Conservation (phyloP, 306 rosid species). For the Castanospermum australe region DNA sequence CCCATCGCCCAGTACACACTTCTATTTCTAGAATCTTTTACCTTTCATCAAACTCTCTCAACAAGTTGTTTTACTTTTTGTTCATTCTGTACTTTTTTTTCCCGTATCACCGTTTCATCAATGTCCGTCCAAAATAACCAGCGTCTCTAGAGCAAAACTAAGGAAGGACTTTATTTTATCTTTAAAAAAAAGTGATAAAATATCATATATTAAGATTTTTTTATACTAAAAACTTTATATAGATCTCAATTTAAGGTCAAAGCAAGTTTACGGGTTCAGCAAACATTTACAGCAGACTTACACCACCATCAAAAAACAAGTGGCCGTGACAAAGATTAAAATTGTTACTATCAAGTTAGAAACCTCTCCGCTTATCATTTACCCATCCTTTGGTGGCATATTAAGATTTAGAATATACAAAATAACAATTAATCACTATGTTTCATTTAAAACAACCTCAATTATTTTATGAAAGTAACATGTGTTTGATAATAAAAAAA, state of each 20-base stretch:
- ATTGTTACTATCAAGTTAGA: no score
- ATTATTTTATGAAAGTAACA: constrained; percentile 8
- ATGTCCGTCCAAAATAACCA: neutral
- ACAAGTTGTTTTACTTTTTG: neutral
- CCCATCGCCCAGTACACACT: neutral
- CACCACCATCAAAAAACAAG: no score
- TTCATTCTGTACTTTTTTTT: neutral
- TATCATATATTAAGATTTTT: no score
- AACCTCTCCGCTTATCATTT: no score
- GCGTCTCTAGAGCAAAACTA: neutral
- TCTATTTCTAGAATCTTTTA: neutral
- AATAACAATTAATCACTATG: neutral
- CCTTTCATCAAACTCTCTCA: neutral
- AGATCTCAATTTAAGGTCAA: no score
- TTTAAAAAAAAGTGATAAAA: neutral
- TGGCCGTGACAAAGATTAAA: no score
- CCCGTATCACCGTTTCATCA: neutral
- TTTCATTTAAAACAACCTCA: neutral
- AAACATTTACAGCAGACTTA: no score
- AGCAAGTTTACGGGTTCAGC: no score
- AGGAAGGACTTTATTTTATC: neutral
- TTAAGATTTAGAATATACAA: neutral
- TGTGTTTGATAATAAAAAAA: neutral
- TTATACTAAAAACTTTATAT: no score
- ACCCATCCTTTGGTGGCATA: no score